These are phyloP conservation scores for Xylariales sp. DNA, from an alignment of 2,329 filamentous ascomycete species.

Conservation along the genomic window DNA sequence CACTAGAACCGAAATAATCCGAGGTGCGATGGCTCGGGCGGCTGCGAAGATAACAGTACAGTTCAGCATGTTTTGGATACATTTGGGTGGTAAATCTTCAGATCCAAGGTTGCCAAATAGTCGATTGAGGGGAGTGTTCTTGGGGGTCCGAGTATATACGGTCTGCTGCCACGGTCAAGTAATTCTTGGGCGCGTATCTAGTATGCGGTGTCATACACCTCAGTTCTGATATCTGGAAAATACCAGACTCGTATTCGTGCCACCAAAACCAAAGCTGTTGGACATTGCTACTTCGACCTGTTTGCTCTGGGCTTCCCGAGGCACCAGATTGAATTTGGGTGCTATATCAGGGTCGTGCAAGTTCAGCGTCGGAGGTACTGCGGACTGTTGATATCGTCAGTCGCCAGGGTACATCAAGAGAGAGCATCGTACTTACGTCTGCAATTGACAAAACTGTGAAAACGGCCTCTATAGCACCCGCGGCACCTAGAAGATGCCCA, in stretches of 20 bases:
- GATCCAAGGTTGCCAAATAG: too few relatives aligned
- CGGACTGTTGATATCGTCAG: constrained; percentile 47
- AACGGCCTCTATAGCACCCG: constrained; percentile 84
- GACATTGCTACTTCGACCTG: constrained; percentile 71
- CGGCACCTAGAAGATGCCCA: constrained; percentile 86
- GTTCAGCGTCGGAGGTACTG: constrained; percentile 83
- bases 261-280: constrained; percentile 97
- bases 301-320: constrained; percentile 64
- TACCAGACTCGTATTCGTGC: constrained; percentile 87
- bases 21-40: too few relatives aligned
- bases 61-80: too few relatives aligned
- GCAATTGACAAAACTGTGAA: constrained; percentile 77
- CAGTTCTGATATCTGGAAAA: constrained; percentile 47
- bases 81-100: too few relatives aligned
- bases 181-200: too few relatives aligned
- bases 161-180: too few relatives aligned
- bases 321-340: constrained; percentile 82
- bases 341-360: constrained; percentile 61
- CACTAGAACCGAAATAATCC: too few relatives aligned
- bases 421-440: constrained; percentile 55
- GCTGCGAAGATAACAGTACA: too few relatives aligned
- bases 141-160: too few relatives aligned
- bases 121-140: too few relatives aligned
- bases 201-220: too few relatives aligned
- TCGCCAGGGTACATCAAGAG: constrained; percentile 2